Base-by-base conservation (phyloP, 805 yeast species). In the Metschnikowia proteae region DNA sequence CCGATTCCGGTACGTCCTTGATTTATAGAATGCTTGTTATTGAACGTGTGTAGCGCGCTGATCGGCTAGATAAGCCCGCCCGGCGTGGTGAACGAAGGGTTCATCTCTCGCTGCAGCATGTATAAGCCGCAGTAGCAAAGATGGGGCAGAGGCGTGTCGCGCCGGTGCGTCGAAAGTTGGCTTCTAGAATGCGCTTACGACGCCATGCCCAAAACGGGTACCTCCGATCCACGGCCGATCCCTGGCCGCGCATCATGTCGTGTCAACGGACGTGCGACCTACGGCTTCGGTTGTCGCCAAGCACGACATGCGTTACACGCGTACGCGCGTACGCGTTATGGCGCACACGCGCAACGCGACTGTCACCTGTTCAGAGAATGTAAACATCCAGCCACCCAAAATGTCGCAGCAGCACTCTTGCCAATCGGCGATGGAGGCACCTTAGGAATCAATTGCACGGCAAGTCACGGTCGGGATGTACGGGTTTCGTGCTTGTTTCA, bases 1-100 rank as follows among this genome's bases (percentile, higher is more conserved):
- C 46, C 37, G 11, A 40, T 43, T 3, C 50, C 48, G 5, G 30
- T 43, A 30, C 48, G 40, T n/a, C 43, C 43, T 47, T 49, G 30
- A 34, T 9, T 36, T 22, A 34, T 42, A 33, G 30, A 33, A 30
- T 10, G 38, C 11, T 36, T 22, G 38, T 7, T 28, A 8, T 28
- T 28, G 30, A 28, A 2, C 30, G 17, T 17, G 17, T 17, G 17
- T 17, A 17, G 17, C 17, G 17, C 17, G 25, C 39, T 25, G 39
- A 37, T 37, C 29, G 39, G 22, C 39, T n/a, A 37, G 39, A 37
- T 37, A 37, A n/a, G 29, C 17, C 17, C 17, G 11, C 10, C 36
- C 22, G 35, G 35, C 35, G 5, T 32, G 17, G 17, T 17, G 17
- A 17, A 17, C 17, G 17, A 17, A 17, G 2, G 17, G 17, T 17